A percentile compares a stretch with the other conserved stretches of the same genome.
phyloP scores from a whole-genome alignment of 73 alveolate species.

The Paramecium biaurelia region DNA sequence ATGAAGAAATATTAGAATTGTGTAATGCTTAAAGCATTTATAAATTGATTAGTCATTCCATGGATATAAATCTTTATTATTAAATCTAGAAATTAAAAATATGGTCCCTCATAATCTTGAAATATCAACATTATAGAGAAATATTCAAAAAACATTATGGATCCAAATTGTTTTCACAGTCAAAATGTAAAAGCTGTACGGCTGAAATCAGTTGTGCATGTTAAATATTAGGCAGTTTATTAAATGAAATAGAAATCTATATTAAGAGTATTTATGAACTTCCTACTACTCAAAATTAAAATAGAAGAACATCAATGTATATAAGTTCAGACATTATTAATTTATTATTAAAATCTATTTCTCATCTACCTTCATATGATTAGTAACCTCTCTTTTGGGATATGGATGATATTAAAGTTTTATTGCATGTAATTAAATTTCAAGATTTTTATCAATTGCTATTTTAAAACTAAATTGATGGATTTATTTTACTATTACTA shows the following conservation, averaged over 20 bases:
- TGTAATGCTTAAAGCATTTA: neutral
- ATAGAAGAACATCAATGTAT: neutral
- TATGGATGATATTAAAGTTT: neutral
- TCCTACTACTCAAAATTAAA: neutral
- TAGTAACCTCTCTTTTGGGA: constrained; percentile 37
- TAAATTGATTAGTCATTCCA: neutral
- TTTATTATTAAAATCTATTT: neutral
- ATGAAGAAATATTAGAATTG: constrained; percentile 6
- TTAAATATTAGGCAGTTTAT: neutral
- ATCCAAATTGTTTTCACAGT: neutral
- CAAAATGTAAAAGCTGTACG: constrained; percentile 11
- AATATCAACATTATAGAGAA: constrained; percentile 39
- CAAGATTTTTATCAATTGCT: neutral
- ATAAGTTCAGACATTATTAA: constrained; percentile 24
- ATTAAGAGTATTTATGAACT: constrained; percentile 24
- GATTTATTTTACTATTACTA: neutral
- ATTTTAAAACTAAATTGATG: constrained; percentile 39
- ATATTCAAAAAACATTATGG: neutral
- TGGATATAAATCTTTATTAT: constrained; percentile 10
- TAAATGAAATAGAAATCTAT: neutral
- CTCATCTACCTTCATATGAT: constrained; percentile 10
- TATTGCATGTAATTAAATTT: neutral
- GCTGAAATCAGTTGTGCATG: constrained; percentile 39
- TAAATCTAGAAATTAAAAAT: constrained; percentile 38
- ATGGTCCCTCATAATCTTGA: neutral